phyloP scores from a whole-genome alignment of 108 stramenopile species.

The Skeletonema potamos region DNA sequence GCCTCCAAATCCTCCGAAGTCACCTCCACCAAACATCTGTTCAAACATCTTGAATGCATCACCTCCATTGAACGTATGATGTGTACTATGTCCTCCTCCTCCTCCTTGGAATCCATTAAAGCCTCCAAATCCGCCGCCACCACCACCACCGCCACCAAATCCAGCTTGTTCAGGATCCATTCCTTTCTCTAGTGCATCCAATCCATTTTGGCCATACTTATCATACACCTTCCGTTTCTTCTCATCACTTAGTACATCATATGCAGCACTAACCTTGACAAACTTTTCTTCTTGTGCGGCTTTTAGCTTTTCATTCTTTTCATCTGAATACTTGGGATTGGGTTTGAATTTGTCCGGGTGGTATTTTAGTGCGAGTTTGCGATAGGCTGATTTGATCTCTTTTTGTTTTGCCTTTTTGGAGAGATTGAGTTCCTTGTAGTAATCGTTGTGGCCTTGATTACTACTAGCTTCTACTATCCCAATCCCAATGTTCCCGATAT shows the following conservation, averaged over 20 bases:
- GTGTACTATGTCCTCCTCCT: constrained; percentile 10
- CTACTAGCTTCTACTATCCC: neutral
- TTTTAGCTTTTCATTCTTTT: constrained; percentile 55
- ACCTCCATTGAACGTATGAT: constrained; percentile 9
- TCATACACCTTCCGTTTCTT: constrained; percentile 86
- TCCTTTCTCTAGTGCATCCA: constrained; percentile 69
- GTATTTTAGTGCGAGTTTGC: constrained; percentile 56
- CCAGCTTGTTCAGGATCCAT: constrained; percentile 70
- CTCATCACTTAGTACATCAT: constrained; percentile 75
- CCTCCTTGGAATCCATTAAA: constrained; percentile 26
- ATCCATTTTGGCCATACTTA: constrained; percentile 76
- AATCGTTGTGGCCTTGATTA: constrained; percentile 39
- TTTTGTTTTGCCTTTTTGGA: constrained; percentile 44
- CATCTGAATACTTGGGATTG: constrained; percentile 23
- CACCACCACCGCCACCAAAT: constrained; percentile 49
- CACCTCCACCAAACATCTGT: constrained; percentile 55
- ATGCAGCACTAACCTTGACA: constrained; percentile 71
- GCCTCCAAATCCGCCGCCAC: constrained; percentile 33
- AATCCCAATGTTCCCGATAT: neutral
- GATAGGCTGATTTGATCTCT: constrained; percentile 70
- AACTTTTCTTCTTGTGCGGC: constrained; percentile 63
- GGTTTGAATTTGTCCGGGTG: constrained; percentile 78
- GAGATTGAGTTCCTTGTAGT: constrained; percentile 61
- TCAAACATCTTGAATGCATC: constrained; percentile 72
- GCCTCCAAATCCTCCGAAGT: constrained; percentile 40